phyloP scores from a whole-genome alignment of 192 early-diverging fungal species.

The Paraglomus occultum region DNA sequence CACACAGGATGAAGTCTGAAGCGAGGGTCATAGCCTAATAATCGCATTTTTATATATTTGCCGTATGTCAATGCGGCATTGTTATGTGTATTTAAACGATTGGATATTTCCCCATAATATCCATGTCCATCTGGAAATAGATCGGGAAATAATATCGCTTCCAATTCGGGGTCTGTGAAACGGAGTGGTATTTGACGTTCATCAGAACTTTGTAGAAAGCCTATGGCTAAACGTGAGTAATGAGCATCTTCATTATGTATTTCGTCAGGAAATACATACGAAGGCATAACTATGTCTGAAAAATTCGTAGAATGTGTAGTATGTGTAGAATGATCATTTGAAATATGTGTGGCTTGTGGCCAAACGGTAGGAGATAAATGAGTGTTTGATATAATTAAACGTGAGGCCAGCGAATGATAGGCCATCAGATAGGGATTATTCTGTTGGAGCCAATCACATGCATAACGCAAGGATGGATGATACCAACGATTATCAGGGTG shows the following conservation, averaged over 20 bases:
- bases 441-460: not conserved
- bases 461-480: not conserved
- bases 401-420: no score
- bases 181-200: no score
- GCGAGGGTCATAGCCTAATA: not conserved
- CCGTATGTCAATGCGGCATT: not conserved
- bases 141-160: not conserved
- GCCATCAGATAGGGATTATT: no score
- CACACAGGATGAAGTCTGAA: constrained; percentile 5
- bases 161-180: not conserved
- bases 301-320: no score
- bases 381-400: no score
- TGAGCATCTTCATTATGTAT: constrained; percentile 16
- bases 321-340: no score
- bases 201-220: no score
- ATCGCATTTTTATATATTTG: constrained; percentile 4
- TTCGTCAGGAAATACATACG: not conserved
- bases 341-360: no score
- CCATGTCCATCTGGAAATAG: not conserved
- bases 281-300: constrained; percentile 4
- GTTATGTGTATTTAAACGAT: not conserved
- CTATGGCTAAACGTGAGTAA: not conserved
- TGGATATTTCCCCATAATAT: not conserved
- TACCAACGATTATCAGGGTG: not conserved
- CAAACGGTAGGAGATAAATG: no score